These are phyloP conservation scores for Starmera caribaea DNA, from an alignment of 805 yeast genomes.

Conservation along the genomic window DNA sequence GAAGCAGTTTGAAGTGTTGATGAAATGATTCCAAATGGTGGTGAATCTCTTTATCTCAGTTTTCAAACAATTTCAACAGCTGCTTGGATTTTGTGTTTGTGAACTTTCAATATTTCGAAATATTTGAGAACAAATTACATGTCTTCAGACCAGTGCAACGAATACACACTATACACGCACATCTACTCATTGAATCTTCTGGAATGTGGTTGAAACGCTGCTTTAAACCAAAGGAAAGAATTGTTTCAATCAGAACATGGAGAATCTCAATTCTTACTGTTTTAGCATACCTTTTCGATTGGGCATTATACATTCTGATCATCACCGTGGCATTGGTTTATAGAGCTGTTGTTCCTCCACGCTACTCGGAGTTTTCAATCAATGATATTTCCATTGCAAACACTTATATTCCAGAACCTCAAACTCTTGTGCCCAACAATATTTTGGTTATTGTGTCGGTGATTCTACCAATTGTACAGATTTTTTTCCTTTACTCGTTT, in stretches of 20 bases:
- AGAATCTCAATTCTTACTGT: slow-evolving; percentile 20
- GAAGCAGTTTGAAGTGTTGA: too few species aligned
- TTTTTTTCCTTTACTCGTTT: slow-evolving; percentile 12
- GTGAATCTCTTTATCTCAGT: too few species aligned
- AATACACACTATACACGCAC: too few species aligned
- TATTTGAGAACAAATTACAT: too few species aligned
- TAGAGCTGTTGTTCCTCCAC: slow-evolving; percentile 26
- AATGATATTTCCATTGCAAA: slow-evolving; percentile 24
- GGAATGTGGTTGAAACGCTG: too few species aligned
- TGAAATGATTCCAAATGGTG: too few species aligned
- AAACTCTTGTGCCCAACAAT: slow-evolving; percentile 23
- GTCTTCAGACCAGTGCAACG: too few species aligned
- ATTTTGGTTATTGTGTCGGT: slow-evolving; percentile 21
- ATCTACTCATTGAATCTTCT: too few species aligned
- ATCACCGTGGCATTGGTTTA: slow-evolving; percentile 17
- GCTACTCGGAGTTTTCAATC: slow-evolving; percentile 30
- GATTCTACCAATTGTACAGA: slow-evolving; percentile 24
- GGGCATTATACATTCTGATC: slow-evolving; percentile 16
- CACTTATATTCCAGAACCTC: slow-evolving; percentile 23
- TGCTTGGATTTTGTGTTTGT: too few species aligned
- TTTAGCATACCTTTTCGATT: slow-evolving; percentile 22
- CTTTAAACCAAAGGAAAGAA: slow-evolving; percentile 13
- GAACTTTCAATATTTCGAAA: too few species aligned
- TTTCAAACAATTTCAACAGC: too few species aligned
- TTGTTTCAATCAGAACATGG: slow-evolving; percentile 15